Base-by-base conservation (phyloP, 1,139 yeast species). In the Geotrichum restrictum region DNA sequence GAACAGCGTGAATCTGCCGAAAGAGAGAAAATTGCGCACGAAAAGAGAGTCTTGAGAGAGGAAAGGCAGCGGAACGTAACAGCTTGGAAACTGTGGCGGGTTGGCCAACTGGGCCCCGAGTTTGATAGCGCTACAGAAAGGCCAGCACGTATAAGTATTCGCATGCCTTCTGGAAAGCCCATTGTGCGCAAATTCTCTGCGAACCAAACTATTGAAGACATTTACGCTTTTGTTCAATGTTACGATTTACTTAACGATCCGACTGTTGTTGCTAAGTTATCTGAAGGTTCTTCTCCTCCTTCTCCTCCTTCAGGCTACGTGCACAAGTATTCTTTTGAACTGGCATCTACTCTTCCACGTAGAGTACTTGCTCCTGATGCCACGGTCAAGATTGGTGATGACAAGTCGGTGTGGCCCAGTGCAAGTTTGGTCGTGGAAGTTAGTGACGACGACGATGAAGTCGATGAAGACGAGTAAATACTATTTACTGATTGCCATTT, bases 221-320 rank as follows among this genome's bases (percentile, higher is more conserved):
- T 91, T 3, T 88, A 88, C 65, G 74, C 82, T 44, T 80, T 75
- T 61, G 80, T 87, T 42, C 88, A 85, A 56, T 70, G 72, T 54
- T 62, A 66, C 46, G 56, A 60, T 34, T 56, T 60, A 41, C 29
- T 63, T 6, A 56, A 55, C 41, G 60, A 60, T 8, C 53, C 49
- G 31, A 21, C 22, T 46, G 33, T 49, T n/a, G 32, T 38, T 21
- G 3, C 37, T 5, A 39, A 39, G n/a, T n/a, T 29, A 8, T 34
- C 13, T 24, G 39, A 24, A 24, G n/a, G n/a, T n/a, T n/a, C n/a
- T 24, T 24, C 29, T 24, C 29, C 29, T 8, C 8, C 29, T 5
- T 36, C 44, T 21, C 48, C 56, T 57, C 81, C 82, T 1, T 61
- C 55, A 3, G 70, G 66, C 7, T 80, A 77, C 60, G 57, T 56